phyloP scores from a whole-genome alignment of 2,329 filamentous ascomycete species.

The Coccinonectria pachysandricola region DNA sequence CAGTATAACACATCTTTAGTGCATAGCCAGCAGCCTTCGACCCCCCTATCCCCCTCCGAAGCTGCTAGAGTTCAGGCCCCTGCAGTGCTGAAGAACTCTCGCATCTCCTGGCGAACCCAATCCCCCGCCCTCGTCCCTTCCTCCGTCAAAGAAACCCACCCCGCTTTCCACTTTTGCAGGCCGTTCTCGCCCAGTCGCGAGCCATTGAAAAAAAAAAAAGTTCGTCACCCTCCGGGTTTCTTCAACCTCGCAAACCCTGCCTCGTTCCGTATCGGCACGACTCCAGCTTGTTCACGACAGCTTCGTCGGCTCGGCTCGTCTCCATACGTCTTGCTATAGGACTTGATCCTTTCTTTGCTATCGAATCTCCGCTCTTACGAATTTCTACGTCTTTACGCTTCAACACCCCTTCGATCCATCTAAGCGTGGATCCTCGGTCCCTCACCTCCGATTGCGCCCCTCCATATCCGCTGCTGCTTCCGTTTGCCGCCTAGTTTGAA shows the following conservation, averaged over 20 bases:
- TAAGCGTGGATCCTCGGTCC: slow-evolving; percentile 1
- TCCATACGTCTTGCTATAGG: slow-evolving; percentile 3
- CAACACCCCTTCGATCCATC: slow-evolving; percentile 6
- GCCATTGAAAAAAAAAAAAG: slow-evolving; percentile 16
- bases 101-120: too few species aligned
- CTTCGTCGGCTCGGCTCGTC: slow-evolving; percentile 4
- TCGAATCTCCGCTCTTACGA: too few species aligned
- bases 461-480: slow-evolving; percentile 19
- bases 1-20: too few species aligned
- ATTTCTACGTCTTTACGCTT: too few species aligned
- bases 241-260: slow-evolving; percentile 11
- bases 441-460: slow-evolving; percentile 18
- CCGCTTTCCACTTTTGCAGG: background rate
- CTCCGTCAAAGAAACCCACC: slow-evolving; percentile 8
- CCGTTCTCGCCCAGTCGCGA: slow-evolving; percentile 4
- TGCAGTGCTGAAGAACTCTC: too few species aligned
- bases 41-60: too few species aligned
- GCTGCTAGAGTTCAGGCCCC: too few species aligned
- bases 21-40: too few species aligned
- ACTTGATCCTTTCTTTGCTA: slow-evolving; percentile 1
- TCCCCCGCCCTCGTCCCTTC: too few species aligned
- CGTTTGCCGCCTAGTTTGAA: slow-evolving; percentile 16
- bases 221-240: slow-evolving; percentile 8
- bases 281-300: slow-evolving; percentile 8
- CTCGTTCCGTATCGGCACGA: slow-evolving; percentile 8